Conservation (phyloP, 208 protist species). For the Crithidia acanthocephali region DNA sequence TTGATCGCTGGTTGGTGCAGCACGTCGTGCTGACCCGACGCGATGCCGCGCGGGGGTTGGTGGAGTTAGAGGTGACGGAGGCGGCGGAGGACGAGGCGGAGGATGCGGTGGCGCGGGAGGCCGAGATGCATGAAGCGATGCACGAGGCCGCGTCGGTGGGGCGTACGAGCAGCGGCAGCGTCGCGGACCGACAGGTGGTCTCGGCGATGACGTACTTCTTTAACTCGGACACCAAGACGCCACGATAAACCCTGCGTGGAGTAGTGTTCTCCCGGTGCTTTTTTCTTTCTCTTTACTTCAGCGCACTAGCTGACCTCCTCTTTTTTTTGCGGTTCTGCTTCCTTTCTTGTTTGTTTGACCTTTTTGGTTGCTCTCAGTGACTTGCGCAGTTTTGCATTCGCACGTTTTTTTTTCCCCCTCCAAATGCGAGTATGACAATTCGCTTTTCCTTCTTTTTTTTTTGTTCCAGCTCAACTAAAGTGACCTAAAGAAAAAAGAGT, state of each 20-base stretch:
- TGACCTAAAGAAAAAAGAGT: no score
- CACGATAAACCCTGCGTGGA: not conserved
- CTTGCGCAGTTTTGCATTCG: no score
- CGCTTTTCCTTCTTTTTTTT: no score
- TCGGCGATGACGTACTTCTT: conserved; percentile 20
- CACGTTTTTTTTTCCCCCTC: not conserved
- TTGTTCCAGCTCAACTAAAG: no score
- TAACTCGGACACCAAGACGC: conserved; percentile 11
- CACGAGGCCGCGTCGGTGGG: not conserved
- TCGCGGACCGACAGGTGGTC: not conserved
- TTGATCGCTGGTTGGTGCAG: conserved; percentile 14
- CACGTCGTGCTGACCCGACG: conserved; percentile 14
- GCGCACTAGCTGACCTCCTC: no score
- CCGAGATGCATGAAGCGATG: conserved; percentile 1
- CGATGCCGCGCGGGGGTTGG: conserved; percentile 11
- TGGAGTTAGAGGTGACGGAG: conserved; percentile 19
- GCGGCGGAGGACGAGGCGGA: conserved; percentile 10
- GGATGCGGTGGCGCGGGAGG: conserved; percentile 1
- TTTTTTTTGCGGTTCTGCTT: no score
- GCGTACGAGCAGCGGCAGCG: not conserved
- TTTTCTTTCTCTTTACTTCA: no score
- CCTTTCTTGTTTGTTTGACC: no score
- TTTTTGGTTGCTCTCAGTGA: no score
- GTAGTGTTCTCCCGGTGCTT: not conserved
- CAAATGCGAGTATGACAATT: no score